These are phyloP conservation scores for Klebsormidium nitens DNA, from an alignment of 139 green algal species.

Conservation along the genomic window DNA sequence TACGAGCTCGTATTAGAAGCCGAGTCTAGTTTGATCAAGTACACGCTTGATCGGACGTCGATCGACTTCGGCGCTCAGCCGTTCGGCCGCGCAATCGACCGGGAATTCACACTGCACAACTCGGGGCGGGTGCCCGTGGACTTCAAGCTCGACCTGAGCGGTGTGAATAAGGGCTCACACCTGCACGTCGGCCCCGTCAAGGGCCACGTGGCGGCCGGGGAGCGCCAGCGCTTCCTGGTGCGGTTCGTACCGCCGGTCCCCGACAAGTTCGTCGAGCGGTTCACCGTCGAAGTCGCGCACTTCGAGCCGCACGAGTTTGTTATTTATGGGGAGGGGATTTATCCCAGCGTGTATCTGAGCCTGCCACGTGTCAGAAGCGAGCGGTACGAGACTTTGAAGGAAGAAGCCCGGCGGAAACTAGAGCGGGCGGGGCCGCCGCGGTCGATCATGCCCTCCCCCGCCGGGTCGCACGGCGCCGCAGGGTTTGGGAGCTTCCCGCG, in stretches of 20 bases:
- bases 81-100: slow-evolving; percentile 57
- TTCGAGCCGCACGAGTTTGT: slow-evolving; percentile 64
- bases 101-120: slow-evolving; percentile 49
- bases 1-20: slow-evolving; percentile 51
- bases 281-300: slow-evolving; percentile 66
- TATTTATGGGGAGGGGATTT: slow-evolving; percentile 61
- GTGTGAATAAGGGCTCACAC: slow-evolving; percentile 43
- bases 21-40: slow-evolving; percentile 67
- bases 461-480: neutral
- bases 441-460: neutral
- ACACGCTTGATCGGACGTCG: slow-evolving; percentile 53
- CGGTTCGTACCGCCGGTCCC: slow-evolving; percentile 56
- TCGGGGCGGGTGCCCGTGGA: slow-evolving; percentile 56
- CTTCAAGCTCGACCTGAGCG: slow-evolving; percentile 54
- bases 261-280: slow-evolving; percentile 56
- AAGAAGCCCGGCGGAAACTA: neutral
- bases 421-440: neutral
- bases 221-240: slow-evolving; percentile 50
- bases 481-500: too few species aligned
- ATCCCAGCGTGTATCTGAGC: slow-evolving; percentile 49
- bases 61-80: slow-evolving; percentile 56
- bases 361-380: slow-evolving; percentile 36
- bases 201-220: slow-evolving; percentile 45
- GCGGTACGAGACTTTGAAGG: neutral
- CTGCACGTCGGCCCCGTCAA: slow-evolving; percentile 41